Evolutionary conservation across 108 stramenopile species (phyloP).

Genomic region (Tribonema minus): DNA sequence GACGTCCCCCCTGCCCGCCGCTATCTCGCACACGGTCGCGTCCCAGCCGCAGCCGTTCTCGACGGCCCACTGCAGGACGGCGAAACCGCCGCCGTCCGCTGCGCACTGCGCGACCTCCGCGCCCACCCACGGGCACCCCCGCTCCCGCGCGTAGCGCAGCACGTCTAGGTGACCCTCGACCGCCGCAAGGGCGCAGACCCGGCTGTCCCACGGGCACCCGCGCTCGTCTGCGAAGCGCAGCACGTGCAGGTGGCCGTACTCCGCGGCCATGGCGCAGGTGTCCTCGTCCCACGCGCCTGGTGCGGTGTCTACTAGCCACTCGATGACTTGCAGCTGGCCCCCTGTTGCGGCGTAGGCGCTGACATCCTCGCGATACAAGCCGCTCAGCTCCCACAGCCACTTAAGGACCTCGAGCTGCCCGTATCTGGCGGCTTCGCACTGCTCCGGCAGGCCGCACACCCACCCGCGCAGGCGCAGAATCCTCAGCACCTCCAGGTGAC

Average conservation of each 20-base stretch:
- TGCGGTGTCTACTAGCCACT: not conserved
- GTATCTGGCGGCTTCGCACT: no score
- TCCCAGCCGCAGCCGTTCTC: slow-evolving; percentile 6
- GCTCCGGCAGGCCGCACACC: no score
- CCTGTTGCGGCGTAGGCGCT: not conserved
- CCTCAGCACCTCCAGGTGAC: not conserved
- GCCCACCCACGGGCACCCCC: slow-evolving; percentile 32
- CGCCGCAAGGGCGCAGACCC: slow-evolving; percentile 16
- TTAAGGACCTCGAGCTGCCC: no score
- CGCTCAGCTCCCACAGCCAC: no score
- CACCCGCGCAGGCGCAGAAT: no score
- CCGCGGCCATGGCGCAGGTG: not conserved
- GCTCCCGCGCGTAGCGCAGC: slow-evolving; percentile 17
- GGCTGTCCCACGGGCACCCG: slow-evolving; percentile 16
- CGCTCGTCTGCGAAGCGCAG: not conserved
- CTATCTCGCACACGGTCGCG: no score
- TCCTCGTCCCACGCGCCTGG: not conserved
- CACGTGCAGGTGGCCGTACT: slow-evolving; percentile 3
- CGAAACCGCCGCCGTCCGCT: not conserved
- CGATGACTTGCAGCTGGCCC: not conserved
- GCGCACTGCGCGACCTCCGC: not conserved
- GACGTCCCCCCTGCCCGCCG: no score
- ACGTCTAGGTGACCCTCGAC: slow-evolving; percentile 14
- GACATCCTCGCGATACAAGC: no score
- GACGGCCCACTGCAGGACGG: not conserved